A percentile compares a stretch with the other conserved stretches of the same genome.
These are phyloP conservation scores for Eruca vesicaria DNA, from an alignment of 441 rosid genomes.

Conservation along the genomic window DNA sequence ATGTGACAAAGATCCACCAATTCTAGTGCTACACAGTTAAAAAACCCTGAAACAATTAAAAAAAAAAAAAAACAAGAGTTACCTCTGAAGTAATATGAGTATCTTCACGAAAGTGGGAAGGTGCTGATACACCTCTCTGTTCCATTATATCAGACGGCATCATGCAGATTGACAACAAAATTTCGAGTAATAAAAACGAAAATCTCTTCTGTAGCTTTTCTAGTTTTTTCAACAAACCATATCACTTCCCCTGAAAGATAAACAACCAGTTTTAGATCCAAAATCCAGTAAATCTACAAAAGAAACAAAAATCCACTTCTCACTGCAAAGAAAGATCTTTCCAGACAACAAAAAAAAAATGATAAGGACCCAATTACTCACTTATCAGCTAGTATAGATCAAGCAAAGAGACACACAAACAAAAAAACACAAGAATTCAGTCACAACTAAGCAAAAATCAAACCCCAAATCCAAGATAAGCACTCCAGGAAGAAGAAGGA, in stretches of 20 bases:
- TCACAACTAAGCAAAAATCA: not conserved
- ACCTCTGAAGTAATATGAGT: constrained; percentile 52
- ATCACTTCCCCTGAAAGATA: constrained; percentile 28
- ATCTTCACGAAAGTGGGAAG: constrained; percentile 53
- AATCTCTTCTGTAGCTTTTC: constrained; percentile 20
- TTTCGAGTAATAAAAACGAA: constrained; percentile 19
- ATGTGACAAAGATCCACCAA: not conserved
- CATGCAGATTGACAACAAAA: constrained; percentile 22
- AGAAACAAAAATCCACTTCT: constrained; percentile 19
- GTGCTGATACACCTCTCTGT: constrained; percentile 51
- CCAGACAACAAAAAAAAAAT: not conserved
- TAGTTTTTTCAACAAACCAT: constrained; percentile 29
- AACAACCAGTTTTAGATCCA: not conserved
- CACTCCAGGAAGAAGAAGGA: not conserved
- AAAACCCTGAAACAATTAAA: not conserved
- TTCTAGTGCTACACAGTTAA: not conserved
- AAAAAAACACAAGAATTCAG: not conserved
- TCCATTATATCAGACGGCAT: constrained; percentile 72
- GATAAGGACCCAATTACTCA: not conserved
- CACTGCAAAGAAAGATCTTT: not conserved
- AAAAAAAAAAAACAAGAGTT: not conserved
- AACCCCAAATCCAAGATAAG: not conserved
- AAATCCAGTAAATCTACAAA: not conserved
- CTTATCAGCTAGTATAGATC: not conserved
- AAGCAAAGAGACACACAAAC: not conserved